Conservation (phyloP, 345 rosid genomes). For the Dimocarpus longan region DNA sequence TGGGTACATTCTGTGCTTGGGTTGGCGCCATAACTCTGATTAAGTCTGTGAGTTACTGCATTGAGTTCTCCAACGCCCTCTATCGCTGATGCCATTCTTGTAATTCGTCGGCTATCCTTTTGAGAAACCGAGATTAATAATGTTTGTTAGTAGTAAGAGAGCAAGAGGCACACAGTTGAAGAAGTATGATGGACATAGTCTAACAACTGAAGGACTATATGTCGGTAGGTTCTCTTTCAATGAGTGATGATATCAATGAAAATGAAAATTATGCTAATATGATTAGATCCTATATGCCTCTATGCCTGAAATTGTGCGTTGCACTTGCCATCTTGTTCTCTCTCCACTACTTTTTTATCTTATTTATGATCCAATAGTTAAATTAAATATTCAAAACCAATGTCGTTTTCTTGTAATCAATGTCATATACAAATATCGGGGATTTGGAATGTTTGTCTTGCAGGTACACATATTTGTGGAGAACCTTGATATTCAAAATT, state of each 20-base stretch:
- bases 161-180: not conserved
- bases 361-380: not conserved
- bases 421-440: not conserved
- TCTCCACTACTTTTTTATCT: slow-evolving; percentile 1
- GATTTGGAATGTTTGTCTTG: not conserved
- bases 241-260: not conserved
- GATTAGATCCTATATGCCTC: not conserved
- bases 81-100: no score
- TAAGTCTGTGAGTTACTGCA: no score
- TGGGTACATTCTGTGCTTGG: no score
- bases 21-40: no score
- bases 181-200: not conserved
- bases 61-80: no score
- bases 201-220: not conserved
- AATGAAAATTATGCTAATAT: not conserved
- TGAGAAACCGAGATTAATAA: not conserved
- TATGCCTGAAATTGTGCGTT: not conserved
- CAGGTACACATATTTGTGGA: slow-evolving; percentile 81
- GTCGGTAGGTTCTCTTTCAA: not conserved
- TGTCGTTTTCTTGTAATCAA: not conserved
- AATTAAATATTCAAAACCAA: no score
- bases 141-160: not conserved
- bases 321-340: not conserved
- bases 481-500: slow-evolving; percentile 61
- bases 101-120: no score